Evolutionary conservation across 805 yeast genomes (phyloP).

Genomic region (Ascoidea tarda): DNA sequence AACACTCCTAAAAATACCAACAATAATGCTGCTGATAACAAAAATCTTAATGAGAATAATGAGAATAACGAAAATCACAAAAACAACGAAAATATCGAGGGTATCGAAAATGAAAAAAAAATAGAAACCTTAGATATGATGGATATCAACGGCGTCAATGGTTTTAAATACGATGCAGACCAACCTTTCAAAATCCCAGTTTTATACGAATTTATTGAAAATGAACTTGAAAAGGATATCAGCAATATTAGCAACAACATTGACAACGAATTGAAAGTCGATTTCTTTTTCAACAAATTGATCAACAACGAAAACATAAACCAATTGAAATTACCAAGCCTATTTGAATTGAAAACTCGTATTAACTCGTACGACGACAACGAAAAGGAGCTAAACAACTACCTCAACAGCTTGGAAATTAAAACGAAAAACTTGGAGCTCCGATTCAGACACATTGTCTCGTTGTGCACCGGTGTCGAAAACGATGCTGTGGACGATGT

Average conservation of each 20-base stretch:
- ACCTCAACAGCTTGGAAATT: conserved; percentile 37
- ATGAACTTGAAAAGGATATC: conserved; percentile 17
- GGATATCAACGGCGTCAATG: conserved; percentile 24
- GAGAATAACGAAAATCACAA: no score
- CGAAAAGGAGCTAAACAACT: conserved; percentile 36
- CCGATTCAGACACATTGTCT: conserved; percentile 79
- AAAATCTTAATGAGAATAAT: no score
- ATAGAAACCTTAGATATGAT: conserved; percentile 18
- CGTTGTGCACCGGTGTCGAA: conserved; percentile 81
- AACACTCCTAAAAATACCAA: conserved; percentile 16
- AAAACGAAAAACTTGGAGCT: conserved; percentile 45
- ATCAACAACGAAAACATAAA: background rate
- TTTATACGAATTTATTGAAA: conserved; percentile 39
- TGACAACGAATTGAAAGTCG: background rate
- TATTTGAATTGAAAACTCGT: conserved; percentile 51
- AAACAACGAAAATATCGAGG: no score
- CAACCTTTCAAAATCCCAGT: conserved; percentile 72
- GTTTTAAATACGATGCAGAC: conserved; percentile 69
- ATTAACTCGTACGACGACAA: conserved; percentile 69
- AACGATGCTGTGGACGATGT: conserved; percentile 68
- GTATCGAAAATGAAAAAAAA: no score
- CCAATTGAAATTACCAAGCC: conserved; percentile 17
- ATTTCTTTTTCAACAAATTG: background rate
- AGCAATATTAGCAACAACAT: background rate
- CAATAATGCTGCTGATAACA: no score